A percentile compares a stretch with the other conserved stretches of the same genome.
Evolutionary conservation across 345 rosid species (phyloP).

Genomic region (Toxicodendron radicans): DNA sequence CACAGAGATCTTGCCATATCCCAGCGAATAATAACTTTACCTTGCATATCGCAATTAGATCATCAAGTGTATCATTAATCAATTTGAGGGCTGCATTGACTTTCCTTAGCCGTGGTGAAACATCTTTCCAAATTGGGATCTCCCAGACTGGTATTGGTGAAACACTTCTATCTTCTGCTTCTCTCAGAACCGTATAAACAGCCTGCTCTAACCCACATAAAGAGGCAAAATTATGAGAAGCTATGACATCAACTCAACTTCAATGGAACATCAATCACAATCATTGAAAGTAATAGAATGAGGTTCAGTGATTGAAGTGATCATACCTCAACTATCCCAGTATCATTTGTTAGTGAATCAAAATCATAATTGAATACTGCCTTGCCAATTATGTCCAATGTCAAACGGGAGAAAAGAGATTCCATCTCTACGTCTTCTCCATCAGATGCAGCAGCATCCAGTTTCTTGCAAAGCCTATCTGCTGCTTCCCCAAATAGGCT

Average conservation of each 20-base stretch:
- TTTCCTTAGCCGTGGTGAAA: conserved; percentile 83
- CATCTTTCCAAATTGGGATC: conserved; percentile 90
- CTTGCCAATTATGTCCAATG: conserved; percentile 89
- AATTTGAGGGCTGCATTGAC: conserved; percentile 72
- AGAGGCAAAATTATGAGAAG: not conserved
- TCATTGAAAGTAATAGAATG: not conserved
- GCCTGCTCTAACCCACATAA: conserved; percentile 51
- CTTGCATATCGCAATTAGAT: conserved; percentile 86
- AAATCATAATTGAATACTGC: conserved; percentile 95
- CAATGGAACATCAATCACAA: not conserved
- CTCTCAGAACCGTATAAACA: conserved; percentile 84
- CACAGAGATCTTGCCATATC: not conserved
- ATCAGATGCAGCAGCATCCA: conserved; percentile 69
- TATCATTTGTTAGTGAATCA: conserved; percentile 85
- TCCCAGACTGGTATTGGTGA: conserved; percentile 93
- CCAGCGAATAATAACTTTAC: conserved; percentile 33
- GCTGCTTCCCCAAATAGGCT: conserved; percentile 80
- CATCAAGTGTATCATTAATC: conserved; percentile 72
- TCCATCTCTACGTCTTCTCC: conserved; percentile 95
- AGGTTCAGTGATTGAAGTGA: not conserved
- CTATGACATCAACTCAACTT: not conserved
- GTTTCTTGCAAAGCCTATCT: conserved; percentile 82
- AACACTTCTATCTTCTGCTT: conserved; percentile 96
- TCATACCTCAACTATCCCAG: conserved; percentile 92
- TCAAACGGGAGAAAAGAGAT: conserved; percentile 91